phyloP scores from a whole-genome alignment of 1,139 yeast genomes.

The Taiozyma sp. region DNA sequence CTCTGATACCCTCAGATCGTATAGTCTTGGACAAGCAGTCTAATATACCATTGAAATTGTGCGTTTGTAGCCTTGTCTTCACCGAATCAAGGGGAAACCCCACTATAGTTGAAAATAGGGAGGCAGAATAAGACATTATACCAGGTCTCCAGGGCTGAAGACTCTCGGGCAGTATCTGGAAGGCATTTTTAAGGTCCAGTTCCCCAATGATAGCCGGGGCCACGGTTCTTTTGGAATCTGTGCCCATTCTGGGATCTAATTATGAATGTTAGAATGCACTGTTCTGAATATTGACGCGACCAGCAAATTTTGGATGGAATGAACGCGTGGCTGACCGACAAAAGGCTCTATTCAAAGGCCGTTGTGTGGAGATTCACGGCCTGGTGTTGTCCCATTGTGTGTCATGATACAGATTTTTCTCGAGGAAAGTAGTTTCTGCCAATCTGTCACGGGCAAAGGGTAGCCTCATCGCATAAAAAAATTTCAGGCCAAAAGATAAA shows the following conservation, averaged over 20 bases:
- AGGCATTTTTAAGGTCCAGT: constrained; percentile 26
- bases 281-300: neutral
- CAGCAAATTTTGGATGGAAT: neutral
- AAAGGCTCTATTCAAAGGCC: neutral
- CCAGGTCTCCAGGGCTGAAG: constrained; percentile 56
- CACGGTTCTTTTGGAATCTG: neutral
- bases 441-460: neutral
- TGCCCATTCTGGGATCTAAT: neutral
- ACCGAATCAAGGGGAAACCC: constrained; percentile 85
- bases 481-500: neutral
- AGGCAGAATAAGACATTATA: constrained; percentile 59
- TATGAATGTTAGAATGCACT: neutral
- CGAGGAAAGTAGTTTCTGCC: neutral
- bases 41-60: constrained; percentile 51
- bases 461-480: neutral
- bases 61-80: constrained; percentile 83
- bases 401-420: neutral
- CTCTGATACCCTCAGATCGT: constrained; percentile 57
- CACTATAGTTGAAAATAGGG: constrained; percentile 61
- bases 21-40: constrained; percentile 60
- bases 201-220: constrained; percentile 36
- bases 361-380: neutral
- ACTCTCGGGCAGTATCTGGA: constrained; percentile 45
- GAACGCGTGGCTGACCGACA: neutral
- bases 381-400: neutral